A percentile compares a stretch with the other conserved stretches of the same genome.
phyloP scores from a whole-genome alignment of 352 stramenopile species.

The Pythium utonaiense region DNA sequence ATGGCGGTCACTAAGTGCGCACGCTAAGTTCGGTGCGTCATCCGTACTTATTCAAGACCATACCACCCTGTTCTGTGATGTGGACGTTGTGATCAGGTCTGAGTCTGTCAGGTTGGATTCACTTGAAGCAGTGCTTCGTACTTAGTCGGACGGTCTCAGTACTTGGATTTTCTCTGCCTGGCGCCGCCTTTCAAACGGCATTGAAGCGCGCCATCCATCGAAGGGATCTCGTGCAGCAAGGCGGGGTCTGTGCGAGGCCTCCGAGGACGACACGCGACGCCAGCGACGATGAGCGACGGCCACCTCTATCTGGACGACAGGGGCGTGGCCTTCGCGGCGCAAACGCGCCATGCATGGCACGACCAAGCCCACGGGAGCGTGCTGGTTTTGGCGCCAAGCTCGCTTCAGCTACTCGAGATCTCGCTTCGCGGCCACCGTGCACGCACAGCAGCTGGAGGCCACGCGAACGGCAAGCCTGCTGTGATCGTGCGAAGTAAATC shows the following conservation, averaged over 20 bases:
- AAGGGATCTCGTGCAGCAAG: too few relatives aligned
- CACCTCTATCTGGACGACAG: constrained; percentile 59
- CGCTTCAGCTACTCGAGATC: constrained; percentile 38
- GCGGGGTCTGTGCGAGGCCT: background rate
- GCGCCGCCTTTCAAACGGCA: constrained; percentile 18
- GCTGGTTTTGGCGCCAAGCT: constrained; percentile 38
- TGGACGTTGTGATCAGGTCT: too few relatives aligned
- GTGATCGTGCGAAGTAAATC: constrained; percentile 11
- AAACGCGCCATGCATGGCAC: constrained; percentile 40
- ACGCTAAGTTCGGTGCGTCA: background rate
- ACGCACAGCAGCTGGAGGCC: background rate
- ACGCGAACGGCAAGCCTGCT: background rate
- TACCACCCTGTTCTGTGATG: background rate
- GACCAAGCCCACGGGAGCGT: constrained; percentile 53
- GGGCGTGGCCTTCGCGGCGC: constrained; percentile 38
- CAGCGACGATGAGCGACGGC: constrained; percentile 36
- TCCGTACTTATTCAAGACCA: background rate
- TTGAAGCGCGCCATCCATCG: constrained; percentile 24
- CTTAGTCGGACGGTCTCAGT: constrained; percentile 2
- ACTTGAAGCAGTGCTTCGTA: background rate
- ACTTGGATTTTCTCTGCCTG: constrained; percentile 17
- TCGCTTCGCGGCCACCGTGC: constrained; percentile 17
- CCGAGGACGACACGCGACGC: background rate
- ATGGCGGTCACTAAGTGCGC: background rate
- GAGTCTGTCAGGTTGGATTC: background rate